Evolutionary conservation across 2,329 filamentous ascomycete genomes (phyloP), one percentile per base, ranked within the genome.

Genomic region (Xylaria sp.): DNA sequence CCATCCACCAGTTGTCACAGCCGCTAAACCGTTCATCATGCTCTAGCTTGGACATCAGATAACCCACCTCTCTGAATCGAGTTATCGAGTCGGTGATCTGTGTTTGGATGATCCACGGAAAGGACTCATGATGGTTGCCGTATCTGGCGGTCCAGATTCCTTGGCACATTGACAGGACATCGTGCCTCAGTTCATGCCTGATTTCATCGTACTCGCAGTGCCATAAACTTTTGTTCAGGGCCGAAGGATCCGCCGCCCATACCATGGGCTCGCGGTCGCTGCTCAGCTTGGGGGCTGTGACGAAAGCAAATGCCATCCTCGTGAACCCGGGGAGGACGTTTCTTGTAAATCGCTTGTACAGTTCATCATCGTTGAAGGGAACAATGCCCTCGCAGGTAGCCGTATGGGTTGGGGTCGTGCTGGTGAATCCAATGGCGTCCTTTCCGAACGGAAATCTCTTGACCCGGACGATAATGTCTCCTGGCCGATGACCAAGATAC

Each of bases 371-470:
- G 23, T 16, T 58, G 52, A 66, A 66, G 1, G 64, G 64, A 10
- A 66, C 64, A 6, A 65, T 49, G 2, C 62, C 64, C 52, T 66
- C 62, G 44, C 50, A 57, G n/a, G 37, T 7, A 23, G 59, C 18
- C 0, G 10, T 5, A 11, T 55, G 16, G 2, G 1, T 19, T 10
- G 37, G 39, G 4, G 11, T 16, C 51, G 51, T 54, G 23, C 23
- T 5, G 23, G 4, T 30, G 23, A 30, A 30, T 30, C 23, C 23
- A 30, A 30, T 5, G 23, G 23, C 5, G 4, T 5, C 23, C 23
- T 30, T 30, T 30, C 23, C 4, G 23, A 30, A 30, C 23, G 23
- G 16, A 16, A 16, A 16, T 30, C 37, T 10, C 4, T 30, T 42
- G 37, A 63, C 35, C 3, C 61, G 60, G 9, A 55, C 35, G 9